Conservation (phyloP, 2,329 filamentous ascomycete genomes). For the Grosmannia serpens region DNA sequence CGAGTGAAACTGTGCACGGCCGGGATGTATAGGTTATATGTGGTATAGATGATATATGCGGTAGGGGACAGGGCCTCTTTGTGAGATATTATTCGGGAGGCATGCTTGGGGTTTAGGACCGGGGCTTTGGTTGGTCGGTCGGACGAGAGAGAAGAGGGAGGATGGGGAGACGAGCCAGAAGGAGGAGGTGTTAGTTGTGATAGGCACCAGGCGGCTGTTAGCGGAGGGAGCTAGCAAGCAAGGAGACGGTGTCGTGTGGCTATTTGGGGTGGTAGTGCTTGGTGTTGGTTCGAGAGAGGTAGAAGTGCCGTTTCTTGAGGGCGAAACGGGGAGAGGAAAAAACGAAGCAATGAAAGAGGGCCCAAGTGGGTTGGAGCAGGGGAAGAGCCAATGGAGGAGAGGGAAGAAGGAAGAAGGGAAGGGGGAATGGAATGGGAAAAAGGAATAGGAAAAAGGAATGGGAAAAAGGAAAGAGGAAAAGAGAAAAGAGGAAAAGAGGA, state of each 20-base stretch:
- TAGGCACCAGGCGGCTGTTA: background rate
- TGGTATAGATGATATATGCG: background rate
- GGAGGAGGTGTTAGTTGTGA: background rate
- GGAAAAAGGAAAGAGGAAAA: background rate
- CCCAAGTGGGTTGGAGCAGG: background rate
- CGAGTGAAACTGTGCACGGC: background rate
- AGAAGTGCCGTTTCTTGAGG: background rate
- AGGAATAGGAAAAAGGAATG: background rate
- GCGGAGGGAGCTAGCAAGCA: background rate
- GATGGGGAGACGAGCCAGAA: background rate
- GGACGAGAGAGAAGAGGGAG: background rate
- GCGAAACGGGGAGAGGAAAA: background rate
- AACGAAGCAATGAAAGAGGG: background rate
- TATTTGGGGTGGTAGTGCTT: background rate
- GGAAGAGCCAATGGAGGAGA: too few species aligned
- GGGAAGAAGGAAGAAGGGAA: conserved; percentile 1
- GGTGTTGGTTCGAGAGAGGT: background rate
- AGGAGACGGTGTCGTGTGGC: background rate
- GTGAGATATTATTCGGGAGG: background rate
- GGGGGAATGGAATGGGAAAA: background rate
- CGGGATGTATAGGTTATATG: background rate
- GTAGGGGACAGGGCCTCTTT: background rate
- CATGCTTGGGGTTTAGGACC: background rate
- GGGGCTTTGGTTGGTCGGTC: background rate
- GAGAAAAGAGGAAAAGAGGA: background rate